Conservation (phyloP, 805 yeast genomes). For the Candida stauntonica region DNA sequence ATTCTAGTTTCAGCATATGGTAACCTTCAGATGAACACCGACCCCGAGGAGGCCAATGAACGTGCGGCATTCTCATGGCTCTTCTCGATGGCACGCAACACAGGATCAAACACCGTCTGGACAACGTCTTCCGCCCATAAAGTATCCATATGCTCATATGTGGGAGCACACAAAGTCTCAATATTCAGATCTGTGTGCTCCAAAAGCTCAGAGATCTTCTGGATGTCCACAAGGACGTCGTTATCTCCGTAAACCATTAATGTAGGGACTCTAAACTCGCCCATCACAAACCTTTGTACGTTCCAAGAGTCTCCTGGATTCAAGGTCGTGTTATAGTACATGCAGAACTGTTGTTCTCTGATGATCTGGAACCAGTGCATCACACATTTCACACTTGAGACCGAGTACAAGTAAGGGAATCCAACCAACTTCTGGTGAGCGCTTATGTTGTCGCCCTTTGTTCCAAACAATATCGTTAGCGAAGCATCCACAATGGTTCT, state of each 20-base stretch:
- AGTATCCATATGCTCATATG: slow-evolving; percentile 77
- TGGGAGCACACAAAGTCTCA: slow-evolving; percentile 38
- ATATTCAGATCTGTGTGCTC: slow-evolving; percentile 34
- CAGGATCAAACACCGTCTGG: slow-evolving; percentile 32
- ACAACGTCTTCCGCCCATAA: slow-evolving; percentile 69
- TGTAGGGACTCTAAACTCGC: slow-evolving; percentile 54
- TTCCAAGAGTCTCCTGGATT: not conserved
- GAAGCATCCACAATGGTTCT: slow-evolving; percentile 62
- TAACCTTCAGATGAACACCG: not conserved
- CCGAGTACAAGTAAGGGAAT: slow-evolving; percentile 77
- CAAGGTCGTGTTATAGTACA: slow-evolving; percentile 57
- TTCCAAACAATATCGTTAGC: slow-evolving; percentile 57
- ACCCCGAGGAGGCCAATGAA: not conserved
- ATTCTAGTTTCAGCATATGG: too few relatives aligned
- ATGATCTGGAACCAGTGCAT: slow-evolving; percentile 88
- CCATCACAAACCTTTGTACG: slow-evolving; percentile 1
- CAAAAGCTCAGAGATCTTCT: slow-evolving; percentile 51
- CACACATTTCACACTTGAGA: slow-evolving; percentile 75
- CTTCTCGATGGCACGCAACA: slow-evolving; percentile 46
- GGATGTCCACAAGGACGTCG: slow-evolving; percentile 72
- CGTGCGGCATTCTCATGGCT: not conserved
- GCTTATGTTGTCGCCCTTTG: slow-evolving; percentile 65
- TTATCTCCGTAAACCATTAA: slow-evolving; percentile 61
- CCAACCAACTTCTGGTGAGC: slow-evolving; percentile 62
- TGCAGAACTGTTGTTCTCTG: slow-evolving; percentile 60